A percentile compares a stretch with the other conserved stretches of the same genome.
Conservation (phyloP, 495 filamentous ascomycete species). For the Cladorrhinum samala region DNA sequence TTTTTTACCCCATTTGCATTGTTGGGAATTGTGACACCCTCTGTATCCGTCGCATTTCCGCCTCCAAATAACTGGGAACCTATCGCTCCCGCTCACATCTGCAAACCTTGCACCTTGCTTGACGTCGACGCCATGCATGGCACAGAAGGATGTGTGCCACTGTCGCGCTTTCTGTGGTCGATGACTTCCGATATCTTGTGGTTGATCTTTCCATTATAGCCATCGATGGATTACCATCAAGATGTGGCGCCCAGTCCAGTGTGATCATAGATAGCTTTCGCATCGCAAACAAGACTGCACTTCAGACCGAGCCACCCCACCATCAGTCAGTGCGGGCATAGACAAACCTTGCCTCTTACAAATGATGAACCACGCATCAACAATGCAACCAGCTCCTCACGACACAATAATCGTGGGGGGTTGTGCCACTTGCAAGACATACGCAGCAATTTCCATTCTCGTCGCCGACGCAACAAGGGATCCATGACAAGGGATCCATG, state of each 20-base stretch:
- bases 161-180: background rate
- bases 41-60: background rate
- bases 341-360: too few species aligned
- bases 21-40: too few species aligned
- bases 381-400: too few species aligned
- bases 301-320: too few species aligned
- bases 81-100: background rate
- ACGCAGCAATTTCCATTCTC: background rate
- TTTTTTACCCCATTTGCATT: too few species aligned
- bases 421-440: background rate
- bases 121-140: conserved; percentile 1
- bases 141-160: background rate
- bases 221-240: background rate
- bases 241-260: too few species aligned
- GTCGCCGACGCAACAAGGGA: background rate
- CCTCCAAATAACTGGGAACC: background rate
- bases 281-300: too few species aligned
- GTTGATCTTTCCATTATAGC: background rate
- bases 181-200: background rate
- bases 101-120: background rate
- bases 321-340: too few species aligned
- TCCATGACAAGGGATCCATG: background rate
- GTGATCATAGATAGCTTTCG: background rate
- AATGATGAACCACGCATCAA: too few species aligned
- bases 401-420: too few species aligned